A percentile compares a stretch with the other conserved stretches of the same genome.
Conservation (phyloP, 768 basidiomycete genomes). For the Cystobasidium tubakii region DNA sequence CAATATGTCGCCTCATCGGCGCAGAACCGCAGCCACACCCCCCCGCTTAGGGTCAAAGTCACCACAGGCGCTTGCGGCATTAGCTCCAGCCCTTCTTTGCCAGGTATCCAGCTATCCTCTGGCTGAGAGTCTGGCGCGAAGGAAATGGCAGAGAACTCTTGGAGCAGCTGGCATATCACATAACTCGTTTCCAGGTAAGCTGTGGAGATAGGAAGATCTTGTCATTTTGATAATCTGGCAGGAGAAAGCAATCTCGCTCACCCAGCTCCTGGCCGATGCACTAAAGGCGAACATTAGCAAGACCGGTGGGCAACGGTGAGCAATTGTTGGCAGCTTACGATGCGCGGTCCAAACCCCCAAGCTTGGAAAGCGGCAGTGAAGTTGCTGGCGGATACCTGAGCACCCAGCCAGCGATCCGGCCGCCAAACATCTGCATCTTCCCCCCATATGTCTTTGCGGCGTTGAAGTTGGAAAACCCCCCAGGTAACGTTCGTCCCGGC, state of each 20-base stretch:
- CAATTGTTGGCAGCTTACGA: background rate
- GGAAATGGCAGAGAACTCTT: background rate
- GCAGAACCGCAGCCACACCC: conserved; percentile 2
- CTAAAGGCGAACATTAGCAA: background rate
- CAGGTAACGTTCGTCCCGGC: conserved; percentile 11
- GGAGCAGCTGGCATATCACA: conserved; percentile 5
- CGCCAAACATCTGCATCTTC: conserved; percentile 8
- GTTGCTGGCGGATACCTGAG: background rate
- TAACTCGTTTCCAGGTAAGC: conserved; percentile 20
- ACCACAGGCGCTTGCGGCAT: conserved; percentile 25
- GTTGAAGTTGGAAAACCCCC: conserved; percentile 15
- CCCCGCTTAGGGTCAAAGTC: background rate
- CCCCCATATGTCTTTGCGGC: conserved; percentile 25
- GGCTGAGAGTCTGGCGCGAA: conserved; percentile 8
- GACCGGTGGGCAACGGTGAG: background rate
- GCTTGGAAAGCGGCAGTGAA: conserved; percentile 12
- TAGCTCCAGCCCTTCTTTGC: background rate
- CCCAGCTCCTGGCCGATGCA: conserved; percentile 26
- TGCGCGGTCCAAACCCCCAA: conserved; percentile 21
- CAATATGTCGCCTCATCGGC: too few relatives aligned
- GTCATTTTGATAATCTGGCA: background rate
- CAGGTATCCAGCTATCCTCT: background rate
- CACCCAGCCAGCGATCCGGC: conserved; percentile 21
- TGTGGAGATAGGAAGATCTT: background rate
- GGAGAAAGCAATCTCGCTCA: background rate